These are phyloP conservation scores for Solanum rostratum DNA, from an alignment of 257 asterid species.

Conservation along the genomic window DNA sequence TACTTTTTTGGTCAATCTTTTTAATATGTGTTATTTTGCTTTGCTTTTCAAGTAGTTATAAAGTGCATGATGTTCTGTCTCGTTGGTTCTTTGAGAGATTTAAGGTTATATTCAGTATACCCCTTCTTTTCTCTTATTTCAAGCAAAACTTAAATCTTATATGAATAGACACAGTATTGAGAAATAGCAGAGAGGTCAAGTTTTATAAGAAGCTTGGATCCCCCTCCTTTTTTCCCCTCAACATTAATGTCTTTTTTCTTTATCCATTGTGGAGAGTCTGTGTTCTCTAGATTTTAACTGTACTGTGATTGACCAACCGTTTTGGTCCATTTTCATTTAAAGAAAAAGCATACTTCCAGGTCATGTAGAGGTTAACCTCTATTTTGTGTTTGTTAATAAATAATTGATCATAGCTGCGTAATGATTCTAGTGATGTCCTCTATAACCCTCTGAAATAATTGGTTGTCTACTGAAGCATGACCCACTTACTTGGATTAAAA, in stretches of 20 bases:
- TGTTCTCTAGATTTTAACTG: neutral
- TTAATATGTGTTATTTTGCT: neutral
- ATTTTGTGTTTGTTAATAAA: neutral
- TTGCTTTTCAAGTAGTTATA: neutral
- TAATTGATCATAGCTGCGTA: neutral
- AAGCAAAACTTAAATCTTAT: neutral
- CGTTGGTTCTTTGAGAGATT: neutral
- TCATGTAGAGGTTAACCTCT: neutral
- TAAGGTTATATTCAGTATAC: neutral
- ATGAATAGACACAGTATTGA: neutral
- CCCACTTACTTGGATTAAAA: neutral
- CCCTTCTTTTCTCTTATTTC: neutral
- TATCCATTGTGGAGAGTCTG: neutral
- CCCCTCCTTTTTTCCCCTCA: neutral
- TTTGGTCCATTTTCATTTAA: neutral
- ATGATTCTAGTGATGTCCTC: neutral
- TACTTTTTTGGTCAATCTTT: neutral
- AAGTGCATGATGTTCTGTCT: neutral
- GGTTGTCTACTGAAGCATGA: neutral
- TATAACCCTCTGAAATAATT: neutral
- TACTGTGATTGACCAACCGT: neutral
- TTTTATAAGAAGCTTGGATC: neutral
- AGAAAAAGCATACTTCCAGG: neutral
- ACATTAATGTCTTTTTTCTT: neutral
- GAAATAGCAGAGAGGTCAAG: neutral